Conservation (phyloP, 179 eudicot species). For the Pouteria campechiana region DNA sequence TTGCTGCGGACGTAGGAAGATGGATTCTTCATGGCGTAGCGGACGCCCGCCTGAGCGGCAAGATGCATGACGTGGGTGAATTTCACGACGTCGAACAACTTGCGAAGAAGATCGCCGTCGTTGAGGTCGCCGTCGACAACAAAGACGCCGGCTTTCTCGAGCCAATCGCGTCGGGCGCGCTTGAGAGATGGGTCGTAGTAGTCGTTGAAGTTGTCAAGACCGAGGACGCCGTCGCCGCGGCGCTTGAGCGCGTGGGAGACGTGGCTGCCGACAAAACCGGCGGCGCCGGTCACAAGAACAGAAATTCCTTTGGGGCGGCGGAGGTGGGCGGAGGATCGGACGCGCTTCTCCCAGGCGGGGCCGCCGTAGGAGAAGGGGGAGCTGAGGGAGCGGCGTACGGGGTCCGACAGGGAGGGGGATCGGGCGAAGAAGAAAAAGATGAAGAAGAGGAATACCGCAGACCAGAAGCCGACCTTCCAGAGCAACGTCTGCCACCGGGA, state of each 20-base stretch:
- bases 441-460: conserved; percentile 36
- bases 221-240: conserved; percentile 67
- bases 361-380: conserved; percentile 60
- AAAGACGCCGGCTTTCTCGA: conserved; percentile 46
- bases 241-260: conserved; percentile 55
- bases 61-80: conserved; percentile 84
- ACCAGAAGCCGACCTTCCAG: conserved; percentile 60
- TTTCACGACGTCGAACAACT: conserved; percentile 48
- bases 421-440: conserved; percentile 45
- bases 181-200: conserved; percentile 61
- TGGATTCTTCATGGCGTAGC: conserved; percentile 86
- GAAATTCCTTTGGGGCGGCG: conserved; percentile 46
- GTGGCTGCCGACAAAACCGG: conserved; percentile 76
- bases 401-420: conserved; percentile 31
- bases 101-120: conserved; percentile 32
- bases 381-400: conserved; percentile 44
- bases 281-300: conserved; percentile 72
- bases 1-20: conserved; percentile 73
- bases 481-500: conserved; percentile 35
- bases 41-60: conserved; percentile 88
- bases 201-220: conserved; percentile 62
- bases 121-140: conserved; percentile 74
- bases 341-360: conserved; percentile 63
- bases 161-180: conserved; percentile 39
- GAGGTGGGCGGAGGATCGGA: conserved; percentile 35